Evolutionary conservation across 805 yeast genomes (phyloP), one percentile per base, ranked within the genome.

Genomic region (Wickerhamiella sorbophila): DNA sequence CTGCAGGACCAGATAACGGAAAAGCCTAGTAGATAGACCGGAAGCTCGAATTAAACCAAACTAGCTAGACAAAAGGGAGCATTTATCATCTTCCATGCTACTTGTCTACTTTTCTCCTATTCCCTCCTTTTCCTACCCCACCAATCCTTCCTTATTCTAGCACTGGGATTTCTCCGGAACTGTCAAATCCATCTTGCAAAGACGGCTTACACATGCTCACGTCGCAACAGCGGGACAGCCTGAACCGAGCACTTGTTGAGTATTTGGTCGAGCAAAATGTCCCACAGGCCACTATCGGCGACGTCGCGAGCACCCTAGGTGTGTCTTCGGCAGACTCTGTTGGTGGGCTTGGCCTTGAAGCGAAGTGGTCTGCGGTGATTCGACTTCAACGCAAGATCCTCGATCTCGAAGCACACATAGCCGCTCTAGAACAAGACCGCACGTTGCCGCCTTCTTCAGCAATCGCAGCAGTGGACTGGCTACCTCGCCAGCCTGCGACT

Each of bases 361-460:
- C 78, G 60, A 87, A 86, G 62, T 87, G 96, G 96, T 69, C 79
- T 1, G 77, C 94, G 0, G 88, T 87, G 3, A 67, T 84, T 26
- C 65, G 94, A 36, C 65, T 88, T 24, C 95, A 88, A 60, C 72
- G 76, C 47, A 71, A 74, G 52, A 77, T 65, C 34, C 63, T 79
- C 44, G 88, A 78, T 40, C 59, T 85, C 35, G 94, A 87, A 53
- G 60, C 68, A 16, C 78, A 76, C 37, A 57, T 72, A 4, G 59
- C 59, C 15, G 67, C 70, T 32, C 62, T 77, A 46, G 63, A 51
- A 33, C 18, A 39, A 5, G 65, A 62, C 38, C 47, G 71, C 33
- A 67, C 70, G 31, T 29, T 26, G 31, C 27, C 26, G 16, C 70
- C 67, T 18, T 46, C 61, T 12, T 55, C 51, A 20, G 40, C 49